These are phyloP conservation scores for Candida pseudofarinosa DNA, from an alignment of 805 yeast genomes.

Conservation along the genomic window DNA sequence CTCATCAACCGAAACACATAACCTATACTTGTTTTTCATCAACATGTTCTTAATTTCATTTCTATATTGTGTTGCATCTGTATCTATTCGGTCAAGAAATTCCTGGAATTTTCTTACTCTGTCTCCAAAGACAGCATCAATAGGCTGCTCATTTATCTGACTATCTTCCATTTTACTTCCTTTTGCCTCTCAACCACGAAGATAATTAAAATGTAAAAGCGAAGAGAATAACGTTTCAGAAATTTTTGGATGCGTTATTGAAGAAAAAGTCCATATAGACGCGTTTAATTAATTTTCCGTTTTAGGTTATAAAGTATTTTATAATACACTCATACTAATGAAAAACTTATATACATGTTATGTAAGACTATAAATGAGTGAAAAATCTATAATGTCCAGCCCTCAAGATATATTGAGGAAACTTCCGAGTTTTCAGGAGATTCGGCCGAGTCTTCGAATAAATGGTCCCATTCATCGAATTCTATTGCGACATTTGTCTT, in stretches of 20 bases:
- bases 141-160: conserved; percentile 25
- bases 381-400: conserved; percentile 22
- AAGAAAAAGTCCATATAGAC: conserved; percentile 9
- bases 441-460: conserved; percentile 22
- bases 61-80: conserved; percentile 58
- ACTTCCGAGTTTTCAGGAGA: conserved; percentile 6
- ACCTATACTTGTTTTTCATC: conserved; percentile 58
- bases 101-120: conserved; percentile 87
- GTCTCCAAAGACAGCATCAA: conserved; percentile 61
- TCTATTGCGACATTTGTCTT: conserved; percentile 77
- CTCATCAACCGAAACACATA: conserved; percentile 79
- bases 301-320: conserved; percentile 13
- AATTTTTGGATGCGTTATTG: neutral
- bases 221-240: neutral
- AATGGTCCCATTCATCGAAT: conserved; percentile 49
- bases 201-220: conserved; percentile 3
- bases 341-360: neutral
- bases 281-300: conserved; percentile 25
- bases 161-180: conserved; percentile 8
- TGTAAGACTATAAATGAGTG: neutral
- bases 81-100: conserved; percentile 57
- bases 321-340: neutral
- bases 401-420: conserved; percentile 16
- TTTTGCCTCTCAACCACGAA: neutral
- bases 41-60: conserved; percentile 72